Evolutionary conservation across 257 asterid species (phyloP).

Genomic region (Plantago elongata): DNA sequence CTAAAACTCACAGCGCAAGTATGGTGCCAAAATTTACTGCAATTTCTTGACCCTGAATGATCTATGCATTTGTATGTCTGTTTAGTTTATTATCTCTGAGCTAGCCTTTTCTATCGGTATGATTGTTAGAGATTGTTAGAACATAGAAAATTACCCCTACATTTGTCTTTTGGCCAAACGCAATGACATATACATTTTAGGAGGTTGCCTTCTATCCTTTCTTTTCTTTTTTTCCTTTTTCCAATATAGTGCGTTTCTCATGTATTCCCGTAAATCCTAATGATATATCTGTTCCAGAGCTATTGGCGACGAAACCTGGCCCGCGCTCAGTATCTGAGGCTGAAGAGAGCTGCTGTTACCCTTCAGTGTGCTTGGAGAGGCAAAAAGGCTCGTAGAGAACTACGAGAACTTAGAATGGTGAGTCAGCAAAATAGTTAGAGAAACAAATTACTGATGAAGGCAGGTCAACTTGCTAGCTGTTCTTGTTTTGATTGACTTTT

Average conservation of each 20-base stretch:
- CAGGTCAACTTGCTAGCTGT: not conserved
- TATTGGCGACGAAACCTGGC: constrained; percentile 42
- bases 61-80: too few relatives aligned
- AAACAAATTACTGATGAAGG: constrained; percentile 6
- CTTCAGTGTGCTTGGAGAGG: constrained; percentile 65
- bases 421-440: constrained; percentile 18
- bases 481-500: constrained; percentile 10
- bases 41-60: too few relatives aligned
- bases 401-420: constrained; percentile 60
- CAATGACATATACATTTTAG: not conserved
- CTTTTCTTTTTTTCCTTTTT: not conserved
- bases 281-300: constrained; percentile 34
- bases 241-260: not conserved
- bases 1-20: too few relatives aligned
- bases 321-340: constrained; percentile 32
- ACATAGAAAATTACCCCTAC: not conserved
- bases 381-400: constrained; percentile 46
- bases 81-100: too few relatives aligned
- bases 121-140: too few relatives aligned
- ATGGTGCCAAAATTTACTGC: too few relatives aligned
- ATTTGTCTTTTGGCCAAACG: not conserved
- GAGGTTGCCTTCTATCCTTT: not conserved
- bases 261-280: constrained; percentile 1
- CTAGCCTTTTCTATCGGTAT: too few relatives aligned
- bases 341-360: constrained; percentile 47